A percentile compares a stretch with the other conserved stretches of the same genome.
Conservation (phyloP, 306 rosid species). For the Quercus suber region DNA sequence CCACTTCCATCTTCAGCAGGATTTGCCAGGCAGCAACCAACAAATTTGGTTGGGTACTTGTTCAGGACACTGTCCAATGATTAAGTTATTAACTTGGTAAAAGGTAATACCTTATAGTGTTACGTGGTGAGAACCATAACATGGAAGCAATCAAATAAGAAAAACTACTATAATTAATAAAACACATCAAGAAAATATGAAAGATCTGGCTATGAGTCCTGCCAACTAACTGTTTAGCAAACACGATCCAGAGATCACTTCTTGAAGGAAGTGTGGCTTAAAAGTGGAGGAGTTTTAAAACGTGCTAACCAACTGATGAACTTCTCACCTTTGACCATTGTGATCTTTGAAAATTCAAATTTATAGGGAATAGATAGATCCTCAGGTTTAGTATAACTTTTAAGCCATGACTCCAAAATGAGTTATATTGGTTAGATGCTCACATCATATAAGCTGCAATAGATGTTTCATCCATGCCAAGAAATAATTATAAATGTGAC, state of each 20-base stretch:
- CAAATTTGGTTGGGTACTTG: constrained; percentile 74
- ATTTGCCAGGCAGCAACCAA: constrained; percentile 93
- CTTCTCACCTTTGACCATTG: background rate
- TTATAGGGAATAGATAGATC: background rate
- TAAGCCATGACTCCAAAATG: background rate
- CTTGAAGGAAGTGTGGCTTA: background rate
- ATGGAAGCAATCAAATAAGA: constrained; percentile 7
- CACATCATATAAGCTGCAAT: background rate
- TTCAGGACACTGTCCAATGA: constrained; percentile 61
- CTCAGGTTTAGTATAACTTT: background rate
- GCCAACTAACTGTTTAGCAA: background rate
- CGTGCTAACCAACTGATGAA: background rate
- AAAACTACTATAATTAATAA: background rate
- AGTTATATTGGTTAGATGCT: background rate
- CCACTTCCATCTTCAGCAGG: constrained; percentile 86
- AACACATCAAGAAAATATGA: background rate
- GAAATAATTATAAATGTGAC: background rate
- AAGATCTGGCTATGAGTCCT: background rate
- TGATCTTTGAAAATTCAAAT: background rate
- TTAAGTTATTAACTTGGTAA: constrained; percentile 21
- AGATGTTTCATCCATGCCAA: constrained; percentile 14
- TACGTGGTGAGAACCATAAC: background rate
- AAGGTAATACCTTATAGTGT: background rate
- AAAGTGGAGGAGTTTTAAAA: background rate
- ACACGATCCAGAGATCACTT: background rate